Evolutionary conservation across 176 grass and related monocot genomes (phyloP), one percentile per base, ranked within the genome.

Genomic region (Hyparrhenia diplandra): DNA sequence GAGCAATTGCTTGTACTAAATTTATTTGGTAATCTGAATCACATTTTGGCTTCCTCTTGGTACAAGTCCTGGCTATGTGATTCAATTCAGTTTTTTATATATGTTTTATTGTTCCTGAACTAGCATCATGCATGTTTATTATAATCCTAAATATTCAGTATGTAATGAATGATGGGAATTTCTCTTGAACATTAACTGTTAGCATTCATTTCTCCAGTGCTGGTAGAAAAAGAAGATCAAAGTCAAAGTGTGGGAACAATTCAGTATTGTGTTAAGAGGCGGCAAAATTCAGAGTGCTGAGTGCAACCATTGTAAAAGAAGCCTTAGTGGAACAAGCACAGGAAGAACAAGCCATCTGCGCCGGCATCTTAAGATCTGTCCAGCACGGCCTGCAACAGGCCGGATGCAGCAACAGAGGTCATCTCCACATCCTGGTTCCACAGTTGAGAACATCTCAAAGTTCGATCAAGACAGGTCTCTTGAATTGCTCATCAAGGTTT

Each of bases 221-320:
- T 45, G 63, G 42, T 52, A 5, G 5, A 65, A 64, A 46, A 25
- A 17, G 28, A 72, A 74, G 70, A 51, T 36, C 70, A 13, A 83
- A 54, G 80, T 66, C 81, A 75, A 40, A 60, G 71, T 83, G 5
- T 67, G 81, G 81, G 4, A 55, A 0, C 71, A 75, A 54, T 83
- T 83, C 18, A 83, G 20, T 36, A 0, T 43, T 21, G 42, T 75
- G 28, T 54, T 55, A 9, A 39, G 5, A 9, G 81, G 2, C 40
- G 78, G 34, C 37, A 80, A 79, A 21, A 21, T 69, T 67, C 71
- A 40, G 14, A 2, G 5, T 9, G 81, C 81, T 13, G 71, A 55
- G 13, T 83, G 81, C 21, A 65, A 67, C 3, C 71, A 52, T 65
- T 75, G 81, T 30, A 37, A 36, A 74, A 83, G 9, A 10, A 3